Percentiles rank a stretch among this genome's conserved stretches.
Conservation (phyloP, 768 basidiomycete genomes). For the Lentinula guzmanii region DNA sequence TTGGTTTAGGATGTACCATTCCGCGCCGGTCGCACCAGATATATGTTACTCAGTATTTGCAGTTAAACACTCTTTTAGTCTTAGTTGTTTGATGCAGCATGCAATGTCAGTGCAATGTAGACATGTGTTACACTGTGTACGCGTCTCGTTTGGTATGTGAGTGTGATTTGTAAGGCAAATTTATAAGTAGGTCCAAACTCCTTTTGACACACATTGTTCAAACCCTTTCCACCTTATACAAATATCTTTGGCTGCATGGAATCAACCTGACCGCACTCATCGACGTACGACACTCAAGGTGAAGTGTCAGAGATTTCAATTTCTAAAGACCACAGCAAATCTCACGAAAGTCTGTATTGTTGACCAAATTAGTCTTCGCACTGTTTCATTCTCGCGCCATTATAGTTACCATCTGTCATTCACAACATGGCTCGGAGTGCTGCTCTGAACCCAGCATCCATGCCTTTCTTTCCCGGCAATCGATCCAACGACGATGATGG, state of each 20-base stretch:
- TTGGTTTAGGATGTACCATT: neutral
- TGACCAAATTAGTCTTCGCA: constrained; percentile 7
- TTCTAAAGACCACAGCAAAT: neutral
- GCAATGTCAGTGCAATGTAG: neutral
- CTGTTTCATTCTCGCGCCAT: constrained; percentile 14
- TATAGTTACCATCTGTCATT: constrained; percentile 26
- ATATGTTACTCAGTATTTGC: neutral
- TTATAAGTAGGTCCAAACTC: neutral
- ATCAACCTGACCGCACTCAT: constrained; percentile 23
- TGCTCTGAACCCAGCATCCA: constrained; percentile 74
- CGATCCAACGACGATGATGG: constrained; percentile 54
- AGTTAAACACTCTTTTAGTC: neutral
- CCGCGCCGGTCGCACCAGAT: neutral
- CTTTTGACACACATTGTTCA: too few species aligned
- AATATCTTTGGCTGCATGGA: constrained; percentile 31
- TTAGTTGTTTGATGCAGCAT: neutral
- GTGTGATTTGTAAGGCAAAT: constrained; percentile 3
- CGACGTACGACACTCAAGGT: constrained; percentile 9
- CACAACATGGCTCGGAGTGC: constrained; percentile 67
- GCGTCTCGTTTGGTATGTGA: neutral
- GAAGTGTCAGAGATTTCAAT: constrained; percentile 6
- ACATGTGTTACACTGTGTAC: neutral
- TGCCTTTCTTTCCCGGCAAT: constrained; percentile 76
- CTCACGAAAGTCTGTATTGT: constrained; percentile 3
- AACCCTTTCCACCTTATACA: neutral